phyloP scores from a whole-genome alignment of 306 rosid genomes.

The Rosa persica region DNA sequence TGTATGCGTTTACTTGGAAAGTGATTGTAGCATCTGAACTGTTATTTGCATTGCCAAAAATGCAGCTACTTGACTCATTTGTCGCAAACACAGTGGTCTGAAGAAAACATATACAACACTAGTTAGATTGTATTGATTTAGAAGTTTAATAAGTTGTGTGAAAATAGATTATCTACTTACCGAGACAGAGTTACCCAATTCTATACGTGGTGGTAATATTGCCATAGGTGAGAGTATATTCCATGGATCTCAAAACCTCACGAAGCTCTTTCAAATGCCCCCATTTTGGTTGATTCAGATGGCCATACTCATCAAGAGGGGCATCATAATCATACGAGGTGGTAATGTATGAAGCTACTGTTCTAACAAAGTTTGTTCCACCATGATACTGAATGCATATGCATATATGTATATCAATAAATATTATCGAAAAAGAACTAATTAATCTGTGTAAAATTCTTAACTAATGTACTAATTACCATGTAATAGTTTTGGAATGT shows the following conservation, averaged over 20 bases:
- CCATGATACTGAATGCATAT: constrained; percentile 46
- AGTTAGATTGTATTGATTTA: not conserved
- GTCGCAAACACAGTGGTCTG: constrained; percentile 47
- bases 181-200: constrained; percentile 39
- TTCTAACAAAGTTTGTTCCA: constrained; percentile 61
- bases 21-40: constrained; percentile 43
- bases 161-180: constrained; percentile 21
- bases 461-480: constrained; percentile 28
- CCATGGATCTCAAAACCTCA: constrained; percentile 42
- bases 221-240: constrained; percentile 38
- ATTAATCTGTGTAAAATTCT: too few species aligned
- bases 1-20: constrained; percentile 24
- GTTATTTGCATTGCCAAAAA: constrained; percentile 44
- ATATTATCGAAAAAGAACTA: not conserved
- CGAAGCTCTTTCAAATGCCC: constrained; percentile 58
- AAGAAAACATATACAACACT: not conserved
- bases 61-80: constrained; percentile 39
- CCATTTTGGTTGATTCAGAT: constrained; percentile 55
- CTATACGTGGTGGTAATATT: constrained; percentile 27
- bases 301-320: constrained; percentile 59
- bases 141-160: not conserved
- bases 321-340: constrained; percentile 66
- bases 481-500: constrained; percentile 60
- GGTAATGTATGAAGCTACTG: constrained; percentile 53
- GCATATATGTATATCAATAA: not conserved